Evolutionary conservation across 1,139 yeast species (phyloP).

Genomic region (Entelexis sorbosivorans): DNA sequence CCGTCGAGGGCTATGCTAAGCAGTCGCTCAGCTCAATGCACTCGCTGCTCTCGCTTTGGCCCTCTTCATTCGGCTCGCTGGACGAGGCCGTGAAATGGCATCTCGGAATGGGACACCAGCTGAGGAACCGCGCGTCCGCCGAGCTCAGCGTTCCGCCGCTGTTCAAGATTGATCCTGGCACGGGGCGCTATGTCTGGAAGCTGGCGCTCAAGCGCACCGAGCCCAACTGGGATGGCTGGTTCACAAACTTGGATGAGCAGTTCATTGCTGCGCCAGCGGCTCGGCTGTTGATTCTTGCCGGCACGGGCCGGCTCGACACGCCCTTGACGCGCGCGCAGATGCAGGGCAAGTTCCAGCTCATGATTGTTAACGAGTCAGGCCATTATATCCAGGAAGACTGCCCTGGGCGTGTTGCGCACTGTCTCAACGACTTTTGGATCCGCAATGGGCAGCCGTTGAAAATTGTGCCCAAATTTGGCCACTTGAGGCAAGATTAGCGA

Average conservation of each 20-base stretch:
- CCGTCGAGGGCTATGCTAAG: constrained; percentile 86
- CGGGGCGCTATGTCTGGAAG: constrained; percentile 41
- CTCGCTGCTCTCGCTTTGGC: constrained; percentile 49
- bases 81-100: constrained; percentile 79
- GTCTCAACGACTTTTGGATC: constrained; percentile 42
- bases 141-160: constrained; percentile 65
- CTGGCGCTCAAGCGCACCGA: constrained; percentile 51
- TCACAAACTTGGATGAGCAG: constrained; percentile 50
- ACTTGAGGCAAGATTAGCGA: constrained; percentile 23
- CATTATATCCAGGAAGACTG: constrained; percentile 90
- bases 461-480: constrained; percentile 23
- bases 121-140: constrained; percentile 55
- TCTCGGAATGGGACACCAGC: constrained; percentile 31
- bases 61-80: constrained; percentile 43
- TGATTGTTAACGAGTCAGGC: constrained; percentile 72
- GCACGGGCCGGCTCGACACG: constrained; percentile 80
- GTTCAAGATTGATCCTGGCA: constrained; percentile 26
- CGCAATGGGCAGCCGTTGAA: constrained; percentile 35
- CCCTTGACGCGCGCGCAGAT: constrained; percentile 84
- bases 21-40: constrained; percentile 59
- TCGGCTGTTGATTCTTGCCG: constrained; percentile 71
- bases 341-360: constrained; percentile 83
- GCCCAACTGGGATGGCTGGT: constrained; percentile 78
- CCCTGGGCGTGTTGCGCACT: constrained; percentile 50
- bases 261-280: constrained; percentile 51